Evolutionary conservation across 164 flowering plant genomes (phyloP).

Genomic region (Vitis riparia): DNA sequence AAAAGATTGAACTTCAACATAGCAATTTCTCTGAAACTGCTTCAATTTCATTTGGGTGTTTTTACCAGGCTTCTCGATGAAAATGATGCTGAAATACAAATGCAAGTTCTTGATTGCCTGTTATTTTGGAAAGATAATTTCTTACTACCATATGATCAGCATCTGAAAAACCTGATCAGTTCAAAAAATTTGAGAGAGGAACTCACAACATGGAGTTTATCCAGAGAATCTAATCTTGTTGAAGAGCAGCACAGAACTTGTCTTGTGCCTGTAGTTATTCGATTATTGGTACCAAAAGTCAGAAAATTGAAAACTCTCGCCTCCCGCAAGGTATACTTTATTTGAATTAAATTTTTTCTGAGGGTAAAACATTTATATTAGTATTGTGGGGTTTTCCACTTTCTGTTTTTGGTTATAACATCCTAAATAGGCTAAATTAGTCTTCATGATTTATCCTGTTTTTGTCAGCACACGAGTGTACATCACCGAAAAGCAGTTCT

Average conservation of each 20-base stretch:
- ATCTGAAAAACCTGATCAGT: conserved; percentile 70
- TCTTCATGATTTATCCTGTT: conserved; percentile 2
- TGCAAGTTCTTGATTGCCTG: conserved; percentile 81
- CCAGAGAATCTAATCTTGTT: conserved; percentile 57
- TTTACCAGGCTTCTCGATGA: conserved; percentile 79
- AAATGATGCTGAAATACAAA: conserved; percentile 79
- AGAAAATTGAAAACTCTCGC: conserved; percentile 67
- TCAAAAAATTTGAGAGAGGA: conserved; percentile 76
- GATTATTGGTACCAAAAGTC: conserved; percentile 77
- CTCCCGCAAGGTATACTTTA: conserved; percentile 64
- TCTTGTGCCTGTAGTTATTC: conserved; percentile 67
- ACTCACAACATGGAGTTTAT: conserved; percentile 82
- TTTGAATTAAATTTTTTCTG: background rate
- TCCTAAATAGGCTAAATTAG: background rate
- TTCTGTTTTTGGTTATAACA: background rate
- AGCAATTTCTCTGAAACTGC: background rate
- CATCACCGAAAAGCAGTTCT: conserved; percentile 79
- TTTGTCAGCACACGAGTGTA: conserved; percentile 64
- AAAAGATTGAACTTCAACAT: conserved; percentile 2
- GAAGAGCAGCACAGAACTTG: conserved; percentile 60
- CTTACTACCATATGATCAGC: conserved; percentile 64
- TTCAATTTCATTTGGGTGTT: conserved; percentile 7
- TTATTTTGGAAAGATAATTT: conserved; percentile 70
- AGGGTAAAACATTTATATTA: too few species aligned
- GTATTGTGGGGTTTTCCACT: background rate